Evolutionary conservation across 345 rosid genomes (phyloP).

Genomic region (Boechera divaricarpa): DNA sequence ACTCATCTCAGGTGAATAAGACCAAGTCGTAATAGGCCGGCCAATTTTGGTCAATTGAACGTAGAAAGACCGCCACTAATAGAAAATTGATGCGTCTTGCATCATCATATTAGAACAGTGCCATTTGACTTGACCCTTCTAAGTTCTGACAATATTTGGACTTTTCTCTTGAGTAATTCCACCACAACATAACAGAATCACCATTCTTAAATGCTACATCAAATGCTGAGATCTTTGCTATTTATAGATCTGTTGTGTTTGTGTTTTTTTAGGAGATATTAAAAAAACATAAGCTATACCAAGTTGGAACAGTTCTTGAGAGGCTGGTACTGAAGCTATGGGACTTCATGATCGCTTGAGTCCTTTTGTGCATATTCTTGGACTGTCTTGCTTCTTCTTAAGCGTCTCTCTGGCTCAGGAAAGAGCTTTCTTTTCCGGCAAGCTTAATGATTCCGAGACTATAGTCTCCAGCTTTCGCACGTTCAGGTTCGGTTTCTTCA

Average conservation of each 20-base stretch:
- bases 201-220: conserved; percentile 17
- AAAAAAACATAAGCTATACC: not conserved
- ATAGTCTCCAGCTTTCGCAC: conserved; percentile 44
- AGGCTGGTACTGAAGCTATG: conserved; percentile 15
- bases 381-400: conserved; percentile 12
- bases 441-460: conserved; percentile 31
- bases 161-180: conserved; percentile 27
- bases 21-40: conserved; percentile 8
- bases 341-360: conserved; percentile 12
- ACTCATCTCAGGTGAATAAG: conserved; percentile 22
- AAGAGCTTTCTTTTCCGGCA: conserved; percentile 23
- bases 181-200: not conserved
- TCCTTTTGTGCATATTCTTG: conserved; percentile 11
- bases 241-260: conserved; percentile 17
- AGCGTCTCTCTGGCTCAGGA: conserved; percentile 32
- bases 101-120: conserved; percentile 15
- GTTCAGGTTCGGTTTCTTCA: conserved; percentile 64
- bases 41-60: conserved; percentile 18
- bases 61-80: conserved; percentile 27
- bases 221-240: conserved; percentile 1
- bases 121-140: conserved; percentile 33
- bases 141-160: conserved; percentile 24
- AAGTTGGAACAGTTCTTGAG: not conserved
- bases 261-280: not conserved
- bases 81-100: not conserved